Percentiles rank a stretch among this genome's conserved stretches.
Conservation (phyloP, 495 filamentous ascomycete species). For the Podospora pseudopauciseta region DNA sequence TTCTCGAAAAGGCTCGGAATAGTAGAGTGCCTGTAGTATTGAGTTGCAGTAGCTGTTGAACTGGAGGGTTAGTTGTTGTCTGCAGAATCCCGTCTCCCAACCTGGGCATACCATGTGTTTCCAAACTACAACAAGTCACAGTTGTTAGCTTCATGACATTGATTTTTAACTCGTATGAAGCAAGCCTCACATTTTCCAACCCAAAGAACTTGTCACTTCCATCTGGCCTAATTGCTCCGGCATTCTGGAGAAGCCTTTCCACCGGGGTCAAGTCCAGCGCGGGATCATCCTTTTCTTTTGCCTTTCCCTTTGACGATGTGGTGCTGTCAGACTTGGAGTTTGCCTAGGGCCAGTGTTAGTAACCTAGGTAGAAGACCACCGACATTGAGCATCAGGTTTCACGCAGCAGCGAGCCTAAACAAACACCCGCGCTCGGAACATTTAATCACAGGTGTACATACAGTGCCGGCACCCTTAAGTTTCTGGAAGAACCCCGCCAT, state of each 20-base stretch:
- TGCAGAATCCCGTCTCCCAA: neutral
- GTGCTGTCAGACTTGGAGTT: slow-evolving; percentile 38
- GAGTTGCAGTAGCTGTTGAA: slow-evolving; percentile 88
- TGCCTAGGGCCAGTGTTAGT: slow-evolving; percentile 23
- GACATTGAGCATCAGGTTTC: slow-evolving; percentile 4
- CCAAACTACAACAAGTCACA: slow-evolving; percentile 63
- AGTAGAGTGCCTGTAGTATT: slow-evolving; percentile 94
- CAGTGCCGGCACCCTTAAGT: slow-evolving; percentile 38
- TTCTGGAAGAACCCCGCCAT: slow-evolving; percentile 49
- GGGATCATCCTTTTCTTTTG: slow-evolving; percentile 67
- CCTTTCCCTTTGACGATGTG: slow-evolving; percentile 37
- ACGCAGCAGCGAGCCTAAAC: slow-evolving; percentile 19
- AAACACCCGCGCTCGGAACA: slow-evolving; percentile 5
- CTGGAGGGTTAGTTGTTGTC: neutral
- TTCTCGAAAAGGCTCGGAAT: slow-evolving; percentile 91
- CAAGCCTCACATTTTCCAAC: slow-evolving; percentile 81
- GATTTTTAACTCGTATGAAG: slow-evolving; percentile 13
- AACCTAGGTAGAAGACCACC: neutral
- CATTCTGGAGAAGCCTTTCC: slow-evolving; percentile 76
- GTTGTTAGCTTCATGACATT: slow-evolving; percentile 22
- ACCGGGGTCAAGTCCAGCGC: slow-evolving; percentile 67
- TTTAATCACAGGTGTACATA: slow-evolving; percentile 17
- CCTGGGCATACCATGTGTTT: slow-evolving; percentile 78
- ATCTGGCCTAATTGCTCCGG: slow-evolving; percentile 74
- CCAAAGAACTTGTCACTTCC: slow-evolving; percentile 99